Base-by-base conservation (phyloP, 2,329 filamentous ascomycete genomes). In the Fusarium marasasianum region DNA sequence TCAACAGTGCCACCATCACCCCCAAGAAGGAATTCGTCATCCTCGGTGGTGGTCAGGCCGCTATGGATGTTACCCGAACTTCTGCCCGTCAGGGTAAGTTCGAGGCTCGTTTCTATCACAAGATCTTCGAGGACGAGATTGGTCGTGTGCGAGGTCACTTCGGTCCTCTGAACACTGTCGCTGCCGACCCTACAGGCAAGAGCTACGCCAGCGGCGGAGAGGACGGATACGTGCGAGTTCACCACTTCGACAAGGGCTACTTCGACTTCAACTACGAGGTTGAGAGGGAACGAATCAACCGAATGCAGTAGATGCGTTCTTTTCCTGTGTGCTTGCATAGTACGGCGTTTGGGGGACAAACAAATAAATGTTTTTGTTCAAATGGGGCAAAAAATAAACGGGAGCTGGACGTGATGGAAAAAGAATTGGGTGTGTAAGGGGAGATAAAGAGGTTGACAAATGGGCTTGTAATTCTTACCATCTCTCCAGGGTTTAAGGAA, bases 211-310 rank as follows among this genome's bases (percentile, higher is more conserved):
- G 93, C 81, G 96, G 96, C 78, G 96, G 95, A 85, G 96, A 99
- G 87, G 96, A 99, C 85, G 96, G 96, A 81, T 99, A 99, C 86
- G 96, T 99, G 75, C 94, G 96, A 81, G 92, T 98, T 77, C 96
- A 99, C 86, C 94, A 98, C 86, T 99, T 99, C 85, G 96, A 99
- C 87, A 97, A 97, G 89, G 91, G 93, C 72, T 99, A 98, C 89
- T 98, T 96, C 84, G 96, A 99, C 85, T 99, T 99, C 87, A 91
- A 93, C 88, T 99, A 98, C 84, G 96, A 99, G 89, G 96, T 98
- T 72, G 96, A 99, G 91, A 90, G 95, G 84, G 95, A 98, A 87
- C 85, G 87, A 74, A 81, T 84, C 79, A 89, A 88, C 84, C 83
- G 81, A 63, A 73, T 82, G 80, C 78, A 83, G 79, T 82, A 81